Conservation (phyloP, 805 yeast genomes). For the Cyberlindnera meyerae region DNA sequence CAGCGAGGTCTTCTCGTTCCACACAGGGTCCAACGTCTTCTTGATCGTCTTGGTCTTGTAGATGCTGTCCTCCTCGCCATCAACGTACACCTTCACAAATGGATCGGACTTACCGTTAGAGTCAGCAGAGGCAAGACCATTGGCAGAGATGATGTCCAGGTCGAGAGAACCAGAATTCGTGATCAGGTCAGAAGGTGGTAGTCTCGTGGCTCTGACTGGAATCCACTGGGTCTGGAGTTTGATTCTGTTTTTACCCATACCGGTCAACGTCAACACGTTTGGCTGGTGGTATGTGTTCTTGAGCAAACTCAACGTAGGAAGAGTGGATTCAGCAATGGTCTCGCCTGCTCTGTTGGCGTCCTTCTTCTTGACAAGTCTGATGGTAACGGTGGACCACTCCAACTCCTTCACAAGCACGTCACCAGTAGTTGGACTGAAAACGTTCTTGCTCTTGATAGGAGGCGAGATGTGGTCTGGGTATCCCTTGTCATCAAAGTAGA, state of each 20-base stretch:
- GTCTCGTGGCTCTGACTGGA: slow-evolving; percentile 55
- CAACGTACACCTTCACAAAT: slow-evolving; percentile 62
- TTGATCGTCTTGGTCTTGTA: slow-evolving; percentile 76
- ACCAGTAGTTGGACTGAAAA: slow-evolving; percentile 48
- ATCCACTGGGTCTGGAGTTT: slow-evolving; percentile 68
- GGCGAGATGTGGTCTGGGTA: slow-evolving; percentile 58
- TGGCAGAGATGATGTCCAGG: slow-evolving; percentile 59
- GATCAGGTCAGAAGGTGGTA: slow-evolving; percentile 73
- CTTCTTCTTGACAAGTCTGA: slow-evolving; percentile 57
- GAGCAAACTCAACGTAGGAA: slow-evolving; percentile 65
- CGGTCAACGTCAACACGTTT: slow-evolving; percentile 48
- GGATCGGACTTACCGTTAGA: slow-evolving; percentile 94
- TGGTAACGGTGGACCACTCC: slow-evolving; percentile 60
- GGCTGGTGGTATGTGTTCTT: slow-evolving; percentile 62
- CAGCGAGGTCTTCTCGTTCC: slow-evolving; percentile 67
- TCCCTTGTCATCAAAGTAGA: slow-evolving; percentile 71
- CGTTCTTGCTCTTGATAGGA: slow-evolving; percentile 33
- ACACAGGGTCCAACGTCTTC: slow-evolving; percentile 85
- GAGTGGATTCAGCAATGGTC: slow-evolving; percentile 52
- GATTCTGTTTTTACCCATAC: slow-evolving; percentile 48
- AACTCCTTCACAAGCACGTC: slow-evolving; percentile 76
- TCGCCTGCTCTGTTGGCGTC: slow-evolving; percentile 52
- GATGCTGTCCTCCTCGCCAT: slow-evolving; percentile 53
- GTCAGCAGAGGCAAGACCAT: slow-evolving; percentile 77
- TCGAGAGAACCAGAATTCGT: slow-evolving; percentile 69